Conservation (phyloP, 805 yeast species). For the Wickerhamiella qilinensis region DNA sequence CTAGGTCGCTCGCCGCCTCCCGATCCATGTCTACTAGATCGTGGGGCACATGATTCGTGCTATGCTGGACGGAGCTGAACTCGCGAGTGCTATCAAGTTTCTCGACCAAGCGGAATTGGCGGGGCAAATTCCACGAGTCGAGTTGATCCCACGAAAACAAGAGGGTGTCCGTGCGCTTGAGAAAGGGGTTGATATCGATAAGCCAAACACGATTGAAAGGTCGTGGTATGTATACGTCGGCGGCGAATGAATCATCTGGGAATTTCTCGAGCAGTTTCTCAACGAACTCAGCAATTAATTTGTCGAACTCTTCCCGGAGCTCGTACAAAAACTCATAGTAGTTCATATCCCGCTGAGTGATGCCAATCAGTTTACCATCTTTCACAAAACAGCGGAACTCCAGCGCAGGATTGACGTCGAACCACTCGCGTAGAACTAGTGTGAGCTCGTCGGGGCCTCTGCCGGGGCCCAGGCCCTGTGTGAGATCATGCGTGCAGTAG, state of each 20-base stretch:
- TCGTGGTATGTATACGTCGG: conserved; percentile 73
- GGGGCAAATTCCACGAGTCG: conserved; percentile 15
- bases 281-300: conserved; percentile 39
- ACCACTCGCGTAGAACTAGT: conserved; percentile 70
- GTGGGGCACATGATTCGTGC: conserved; percentile 81
- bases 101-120: conserved; percentile 45
- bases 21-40: conserved; percentile 54
- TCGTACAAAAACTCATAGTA: conserved; percentile 54
- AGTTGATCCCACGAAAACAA: conserved; percentile 79
- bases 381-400: conserved; percentile 81
- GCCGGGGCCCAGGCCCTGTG: conserved; percentile 44
- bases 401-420: conserved; percentile 66
- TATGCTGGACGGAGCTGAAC: conserved; percentile 66
- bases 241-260: conserved; percentile 40
- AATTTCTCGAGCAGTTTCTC: conserved; percentile 25
- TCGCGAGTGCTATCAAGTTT: conserved; percentile 50
- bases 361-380: conserved; percentile 46
- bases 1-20: conserved; percentile 10
- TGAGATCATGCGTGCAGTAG: conserved; percentile 72
- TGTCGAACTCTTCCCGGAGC: conserved; percentile 31
- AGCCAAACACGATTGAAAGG: conserved; percentile 51
- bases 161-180: conserved; percentile 60
- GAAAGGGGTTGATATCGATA: conserved; percentile 77
- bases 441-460: conserved; percentile 10
- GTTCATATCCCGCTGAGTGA: conserved; percentile 76